Conservation (phyloP, 495 filamentous ascomycete species). For the Apodospora peruviana region DNA sequence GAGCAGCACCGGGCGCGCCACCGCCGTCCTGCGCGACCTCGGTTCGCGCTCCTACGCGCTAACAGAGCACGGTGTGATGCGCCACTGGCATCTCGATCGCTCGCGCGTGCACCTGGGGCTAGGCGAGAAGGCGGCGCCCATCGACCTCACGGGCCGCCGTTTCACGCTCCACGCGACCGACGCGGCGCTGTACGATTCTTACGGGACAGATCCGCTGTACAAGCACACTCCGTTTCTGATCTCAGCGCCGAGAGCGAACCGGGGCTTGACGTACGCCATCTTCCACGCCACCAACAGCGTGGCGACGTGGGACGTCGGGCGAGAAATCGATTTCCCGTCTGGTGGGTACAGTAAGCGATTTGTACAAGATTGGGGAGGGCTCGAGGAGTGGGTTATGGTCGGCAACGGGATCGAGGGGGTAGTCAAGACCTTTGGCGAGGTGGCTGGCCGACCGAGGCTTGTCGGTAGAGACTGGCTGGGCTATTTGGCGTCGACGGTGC, state of each 20-base stretch:
- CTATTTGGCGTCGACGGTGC: constrained; percentile 1
- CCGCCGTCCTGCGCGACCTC: constrained; percentile 50
- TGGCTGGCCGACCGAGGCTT: constrained; percentile 59
- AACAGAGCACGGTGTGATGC: constrained; percentile 52
- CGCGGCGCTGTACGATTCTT: constrained; percentile 64
- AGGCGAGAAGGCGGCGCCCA: constrained; percentile 64
- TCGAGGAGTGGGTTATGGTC: constrained; percentile 65
- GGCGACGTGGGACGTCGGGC: constrained; percentile 60
- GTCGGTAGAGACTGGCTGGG: constrained; percentile 36
- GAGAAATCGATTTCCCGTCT: constrained; percentile 51
- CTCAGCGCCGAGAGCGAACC: constrained; percentile 40
- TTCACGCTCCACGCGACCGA: constrained; percentile 64
- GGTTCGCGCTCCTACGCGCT: constrained; percentile 56
- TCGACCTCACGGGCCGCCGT: constrained; percentile 61
- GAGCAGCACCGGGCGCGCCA: constrained; percentile 3
- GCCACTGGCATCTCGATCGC: constrained; percentile 55
- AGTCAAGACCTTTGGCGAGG: constrained; percentile 56
- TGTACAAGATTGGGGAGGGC: constrained; percentile 61
- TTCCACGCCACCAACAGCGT: constrained; percentile 61
- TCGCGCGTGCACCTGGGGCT: constrained; percentile 59
- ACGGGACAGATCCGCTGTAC: constrained; percentile 66
- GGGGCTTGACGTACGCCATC: constrained; percentile 39
- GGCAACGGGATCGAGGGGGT: constrained; percentile 59
- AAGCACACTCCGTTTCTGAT: constrained; percentile 68
- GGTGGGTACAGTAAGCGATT: constrained; percentile 65